These are phyloP conservation scores for Scheffersomyces illinoinensis DNA, from an alignment of 1,139 yeast species.

Conservation along the genomic window DNA sequence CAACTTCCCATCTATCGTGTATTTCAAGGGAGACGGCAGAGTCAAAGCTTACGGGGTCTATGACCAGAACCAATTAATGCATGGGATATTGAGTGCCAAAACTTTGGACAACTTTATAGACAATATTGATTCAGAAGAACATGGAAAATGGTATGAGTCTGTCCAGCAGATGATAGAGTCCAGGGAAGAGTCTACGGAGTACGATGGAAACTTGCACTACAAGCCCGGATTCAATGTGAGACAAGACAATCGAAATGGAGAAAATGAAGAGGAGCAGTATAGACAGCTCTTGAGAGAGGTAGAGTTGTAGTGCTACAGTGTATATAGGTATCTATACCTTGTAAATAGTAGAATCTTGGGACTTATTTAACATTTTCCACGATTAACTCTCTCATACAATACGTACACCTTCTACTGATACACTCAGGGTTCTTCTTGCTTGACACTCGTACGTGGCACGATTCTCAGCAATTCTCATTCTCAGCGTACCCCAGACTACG, in stretches of 20 bases:
- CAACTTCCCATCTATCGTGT: conserved; percentile 37
- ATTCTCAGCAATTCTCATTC: neutral
- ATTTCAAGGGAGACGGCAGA: conserved; percentile 19
- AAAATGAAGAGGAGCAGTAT: conserved; percentile 19
- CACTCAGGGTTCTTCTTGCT: no score
- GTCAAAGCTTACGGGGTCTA: conserved; percentile 23
- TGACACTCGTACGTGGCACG: neutral
- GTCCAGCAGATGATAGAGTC: conserved; percentile 11
- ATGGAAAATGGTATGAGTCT: conserved; percentile 23
- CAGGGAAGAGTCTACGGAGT: conserved; percentile 10
- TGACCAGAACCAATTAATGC: neutral
- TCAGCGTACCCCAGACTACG: neutral
- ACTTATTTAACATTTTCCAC: neutral
- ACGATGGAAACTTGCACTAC: conserved; percentile 14
- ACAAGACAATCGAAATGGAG: conserved; percentile 7
- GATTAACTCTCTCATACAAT: no score
- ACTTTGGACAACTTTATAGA: neutral
- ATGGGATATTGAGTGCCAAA: neutral
- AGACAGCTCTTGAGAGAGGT: conserved; percentile 18
- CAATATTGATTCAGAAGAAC: conserved; percentile 6
- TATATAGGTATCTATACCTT: neutral
- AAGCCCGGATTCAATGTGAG: conserved; percentile 20
- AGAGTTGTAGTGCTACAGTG: conserved; percentile 12
- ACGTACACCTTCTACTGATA: no score
- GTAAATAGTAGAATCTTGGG: neutral